Percentiles rank a stretch among this genome's conserved stretches.
These are phyloP conservation scores for Phytophthora fragariae DNA, from an alignment of 352 stramenopile genomes.

Conservation along the genomic window DNA sequence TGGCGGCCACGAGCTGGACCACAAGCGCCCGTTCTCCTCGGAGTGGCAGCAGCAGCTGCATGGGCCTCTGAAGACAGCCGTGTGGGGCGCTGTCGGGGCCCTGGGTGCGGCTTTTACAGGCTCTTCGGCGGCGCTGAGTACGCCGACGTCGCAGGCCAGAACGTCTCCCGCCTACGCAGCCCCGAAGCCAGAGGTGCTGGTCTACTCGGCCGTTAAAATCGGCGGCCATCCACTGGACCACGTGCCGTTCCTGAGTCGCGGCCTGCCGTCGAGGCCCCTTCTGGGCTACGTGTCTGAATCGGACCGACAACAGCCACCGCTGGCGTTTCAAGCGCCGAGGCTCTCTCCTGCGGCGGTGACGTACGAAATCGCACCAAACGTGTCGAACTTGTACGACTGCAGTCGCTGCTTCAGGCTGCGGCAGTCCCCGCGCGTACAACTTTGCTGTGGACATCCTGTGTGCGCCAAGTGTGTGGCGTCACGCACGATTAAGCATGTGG, in stretches of 20 bases:
- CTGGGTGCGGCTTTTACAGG: constrained; percentile 29
- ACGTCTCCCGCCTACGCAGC: constrained; percentile 52
- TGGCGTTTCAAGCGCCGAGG: constrained; percentile 19
- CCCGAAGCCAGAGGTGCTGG: constrained; percentile 48
- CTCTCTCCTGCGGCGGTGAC: constrained; percentile 29
- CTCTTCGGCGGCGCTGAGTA: constrained; percentile 2
- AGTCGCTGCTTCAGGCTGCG: constrained; percentile 62
- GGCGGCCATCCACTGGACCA: constrained; percentile 81
- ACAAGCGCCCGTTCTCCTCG: constrained; percentile 53
- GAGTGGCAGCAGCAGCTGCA: constrained; percentile 38
- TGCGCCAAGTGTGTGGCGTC: constrained; percentile 68
- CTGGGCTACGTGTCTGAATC: constrained; percentile 46
- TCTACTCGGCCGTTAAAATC: constrained; percentile 78
- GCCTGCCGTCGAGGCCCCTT: constrained; percentile 65
- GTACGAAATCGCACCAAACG: constrained; percentile 43
- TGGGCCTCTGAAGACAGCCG: constrained; percentile 43
- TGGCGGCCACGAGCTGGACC: constrained; percentile 68
- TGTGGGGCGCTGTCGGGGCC: constrained; percentile 22
- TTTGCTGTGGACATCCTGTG: constrained; percentile 71
- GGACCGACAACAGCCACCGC: constrained; percentile 1
- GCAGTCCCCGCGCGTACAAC: constrained; percentile 63
- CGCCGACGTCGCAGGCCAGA: constrained; percentile 28
- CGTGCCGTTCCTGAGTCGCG: constrained; percentile 71
- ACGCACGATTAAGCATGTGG: constrained; percentile 49
- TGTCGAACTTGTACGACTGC: constrained; percentile 68